Evolutionary conservation across 345 rosid genomes (phyloP).

Genomic region (Jatropha curcas): DNA sequence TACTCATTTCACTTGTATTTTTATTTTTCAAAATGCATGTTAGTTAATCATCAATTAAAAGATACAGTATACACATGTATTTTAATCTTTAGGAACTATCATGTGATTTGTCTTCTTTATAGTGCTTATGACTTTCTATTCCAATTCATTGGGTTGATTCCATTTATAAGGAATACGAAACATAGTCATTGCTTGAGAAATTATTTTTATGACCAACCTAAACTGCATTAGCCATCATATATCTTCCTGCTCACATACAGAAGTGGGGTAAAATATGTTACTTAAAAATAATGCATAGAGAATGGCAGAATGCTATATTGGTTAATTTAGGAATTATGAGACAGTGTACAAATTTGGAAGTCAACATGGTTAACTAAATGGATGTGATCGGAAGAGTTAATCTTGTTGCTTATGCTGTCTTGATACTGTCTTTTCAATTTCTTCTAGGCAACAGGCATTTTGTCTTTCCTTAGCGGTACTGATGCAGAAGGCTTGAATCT

Average conservation of each 20-base stretch:
- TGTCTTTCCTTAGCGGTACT: neutral
- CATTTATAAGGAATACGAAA: too few species aligned
- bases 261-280: neutral
- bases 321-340: neutral
- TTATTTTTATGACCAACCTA: too few species aligned
- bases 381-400: neutral
- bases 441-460: neutral
- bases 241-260: neutral
- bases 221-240: neutral
- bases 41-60: neutral
- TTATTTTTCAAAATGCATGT: neutral
- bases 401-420: neutral
- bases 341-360: neutral
- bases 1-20: neutral
- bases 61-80: neutral
- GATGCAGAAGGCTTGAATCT: constrained; percentile 2
- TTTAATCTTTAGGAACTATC: neutral
- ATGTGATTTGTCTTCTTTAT: neutral
- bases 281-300: neutral
- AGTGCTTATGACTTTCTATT: neutral
- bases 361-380: neutral
- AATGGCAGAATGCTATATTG: neutral
- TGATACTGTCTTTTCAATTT: neutral
- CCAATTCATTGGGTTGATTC: neutral
- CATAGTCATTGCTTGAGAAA: too few species aligned